Conservation (phyloP, 2,329 filamentous ascomycete species). For the Apiospora malaysiana region DNA sequence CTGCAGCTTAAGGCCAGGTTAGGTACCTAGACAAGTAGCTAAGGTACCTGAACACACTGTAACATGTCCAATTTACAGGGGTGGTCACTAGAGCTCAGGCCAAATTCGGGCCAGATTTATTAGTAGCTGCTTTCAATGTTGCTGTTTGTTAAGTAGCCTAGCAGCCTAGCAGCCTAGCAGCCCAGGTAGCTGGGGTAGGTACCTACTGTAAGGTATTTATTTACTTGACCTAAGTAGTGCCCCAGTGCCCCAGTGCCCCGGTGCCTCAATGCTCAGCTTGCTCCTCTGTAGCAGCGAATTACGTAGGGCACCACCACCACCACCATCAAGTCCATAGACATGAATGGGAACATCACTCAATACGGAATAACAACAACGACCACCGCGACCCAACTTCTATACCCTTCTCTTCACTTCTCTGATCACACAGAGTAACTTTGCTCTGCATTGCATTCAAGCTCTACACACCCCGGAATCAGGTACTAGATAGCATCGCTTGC, state of each 20-base stretch:
- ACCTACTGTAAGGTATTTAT: too few species aligned
- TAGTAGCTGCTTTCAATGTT: too few species aligned
- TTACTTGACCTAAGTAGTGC: too few species aligned
- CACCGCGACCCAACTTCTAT: background rate
- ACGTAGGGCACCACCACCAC: slow-evolving; percentile 10
- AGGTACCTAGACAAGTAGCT: background rate
- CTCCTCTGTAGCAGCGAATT: background rate
- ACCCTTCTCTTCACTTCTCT: background rate
- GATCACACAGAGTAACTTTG: too few species aligned
- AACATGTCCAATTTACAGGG: too few species aligned
- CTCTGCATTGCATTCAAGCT: background rate
- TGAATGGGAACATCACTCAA: background rate
- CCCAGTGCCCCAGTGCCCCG: too few species aligned
- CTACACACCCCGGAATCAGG: background rate
- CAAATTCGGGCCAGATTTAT: background rate
- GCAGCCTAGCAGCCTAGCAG: too few species aligned
- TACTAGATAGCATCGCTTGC: background rate
- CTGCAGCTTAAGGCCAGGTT: too few species aligned
- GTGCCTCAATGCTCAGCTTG: too few species aligned
- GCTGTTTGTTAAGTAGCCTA: too few species aligned
- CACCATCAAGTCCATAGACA: too few species aligned
- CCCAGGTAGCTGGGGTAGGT: too few species aligned
- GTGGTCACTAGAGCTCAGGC: background rate
- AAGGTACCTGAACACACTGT: background rate
- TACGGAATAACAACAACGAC: background rate